A percentile compares a stretch with the other conserved stretches of the same genome.
Evolutionary conservation across 805 yeast species (phyloP).

Genomic region (Candida boleticola): DNA sequence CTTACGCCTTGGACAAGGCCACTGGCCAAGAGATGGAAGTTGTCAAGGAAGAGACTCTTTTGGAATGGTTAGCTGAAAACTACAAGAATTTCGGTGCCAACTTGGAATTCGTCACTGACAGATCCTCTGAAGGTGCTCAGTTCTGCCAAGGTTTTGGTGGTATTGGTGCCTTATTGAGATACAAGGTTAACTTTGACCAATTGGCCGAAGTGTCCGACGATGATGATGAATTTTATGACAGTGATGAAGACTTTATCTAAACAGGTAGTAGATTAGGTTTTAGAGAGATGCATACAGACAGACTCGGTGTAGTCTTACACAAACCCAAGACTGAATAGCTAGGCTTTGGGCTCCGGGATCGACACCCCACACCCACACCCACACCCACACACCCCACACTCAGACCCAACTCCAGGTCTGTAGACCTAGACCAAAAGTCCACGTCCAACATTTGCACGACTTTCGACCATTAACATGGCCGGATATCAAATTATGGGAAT

Average conservation of each 20-base stretch:
- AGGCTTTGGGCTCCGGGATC: no score
- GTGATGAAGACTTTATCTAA: conserved; percentile 49
- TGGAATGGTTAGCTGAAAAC: conserved; percentile 98
- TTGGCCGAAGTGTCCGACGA: conserved; percentile 76
- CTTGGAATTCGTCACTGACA: conserved; percentile 93
- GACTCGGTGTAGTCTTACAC: no score
- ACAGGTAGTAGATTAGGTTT: conserved; percentile 3
- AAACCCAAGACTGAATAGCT: no score
- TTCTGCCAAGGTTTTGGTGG: conserved; percentile 99
- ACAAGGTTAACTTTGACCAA: conserved; percentile 96
- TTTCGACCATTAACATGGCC: no score
- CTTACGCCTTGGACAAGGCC: conserved; percentile 72
- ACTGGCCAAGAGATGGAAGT: conserved; percentile 93
- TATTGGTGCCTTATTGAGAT: conserved; percentile 93
- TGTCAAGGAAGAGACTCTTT: conserved; percentile 75
- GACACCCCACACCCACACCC: no score
- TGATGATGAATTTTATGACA: conserved; percentile 69
- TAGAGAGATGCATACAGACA: conserved; percentile 5
- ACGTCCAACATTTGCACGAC: no score
- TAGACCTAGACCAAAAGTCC: no score
- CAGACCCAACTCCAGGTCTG: no score
- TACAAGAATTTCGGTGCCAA: conserved; percentile 93
- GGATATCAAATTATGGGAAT: conserved; percentile 4
- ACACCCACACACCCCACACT: no score
- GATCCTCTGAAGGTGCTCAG: conserved; percentile 98